Percentiles rank a stretch among this genome's conserved stretches.
phyloP scores from a whole-genome alignment of 345 rosid species.

The Arabis hirsuta region DNA sequence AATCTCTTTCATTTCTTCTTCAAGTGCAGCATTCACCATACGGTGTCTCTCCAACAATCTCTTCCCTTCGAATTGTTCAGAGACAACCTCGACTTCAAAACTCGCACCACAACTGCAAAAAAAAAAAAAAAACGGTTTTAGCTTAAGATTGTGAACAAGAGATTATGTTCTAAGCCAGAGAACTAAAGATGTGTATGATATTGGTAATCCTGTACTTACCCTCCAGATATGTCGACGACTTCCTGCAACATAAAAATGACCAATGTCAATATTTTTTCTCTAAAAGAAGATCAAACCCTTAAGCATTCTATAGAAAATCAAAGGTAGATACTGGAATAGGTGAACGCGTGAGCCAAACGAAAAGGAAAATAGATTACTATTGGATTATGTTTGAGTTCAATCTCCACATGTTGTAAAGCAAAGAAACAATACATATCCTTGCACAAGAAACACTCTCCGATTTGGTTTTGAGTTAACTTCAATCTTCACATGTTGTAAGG shows the following conservation, averaged over 20 bases:
- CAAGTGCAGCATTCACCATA: constrained; percentile 77
- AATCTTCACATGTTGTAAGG: no score
- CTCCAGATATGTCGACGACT: constrained; percentile 94
- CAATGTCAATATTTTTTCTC: neutral
- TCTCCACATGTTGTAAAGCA: neutral
- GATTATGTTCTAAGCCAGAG: neutral
- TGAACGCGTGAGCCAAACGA: neutral
- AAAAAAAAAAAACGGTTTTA: neutral
- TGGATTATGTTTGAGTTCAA: neutral
- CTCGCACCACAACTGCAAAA: constrained; percentile 83
- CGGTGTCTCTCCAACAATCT: constrained; percentile 89
- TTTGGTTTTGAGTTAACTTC: neutral
- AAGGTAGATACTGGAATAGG: neutral
- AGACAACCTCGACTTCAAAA: constrained; percentile 71
- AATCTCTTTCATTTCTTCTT: constrained; percentile 90
- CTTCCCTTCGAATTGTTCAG: constrained; percentile 86
- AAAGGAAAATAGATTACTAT: neutral
- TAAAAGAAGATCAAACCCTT: neutral
- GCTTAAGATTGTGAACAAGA: constrained; percentile 4
- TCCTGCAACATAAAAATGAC: constrained; percentile 55
- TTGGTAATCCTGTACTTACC: constrained; percentile 50
- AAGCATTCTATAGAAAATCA: neutral
- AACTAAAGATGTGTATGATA: neutral
- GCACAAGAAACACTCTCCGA: neutral
- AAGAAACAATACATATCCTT: neutral